Conservation (phyloP, 768 basidiomycete species). For the Termitomyces sp. region DNA sequence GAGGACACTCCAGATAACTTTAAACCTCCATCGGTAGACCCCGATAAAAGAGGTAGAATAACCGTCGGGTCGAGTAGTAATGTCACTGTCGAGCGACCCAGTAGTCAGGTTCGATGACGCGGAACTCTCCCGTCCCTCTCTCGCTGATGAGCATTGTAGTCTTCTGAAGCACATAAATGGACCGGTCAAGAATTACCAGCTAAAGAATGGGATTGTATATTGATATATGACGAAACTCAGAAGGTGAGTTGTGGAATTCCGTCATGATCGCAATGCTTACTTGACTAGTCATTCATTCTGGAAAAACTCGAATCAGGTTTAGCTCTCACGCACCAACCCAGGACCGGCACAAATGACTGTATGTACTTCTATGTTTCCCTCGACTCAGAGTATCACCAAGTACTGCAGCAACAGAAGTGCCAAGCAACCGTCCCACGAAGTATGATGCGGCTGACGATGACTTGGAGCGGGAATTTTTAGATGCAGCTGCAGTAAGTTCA, state of each 20-base stretch:
- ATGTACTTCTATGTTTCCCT: neutral
- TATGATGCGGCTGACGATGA: slow-evolving; percentile 20
- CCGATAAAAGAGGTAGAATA: slow-evolving; percentile 57
- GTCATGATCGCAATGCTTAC: slow-evolving; percentile 4
- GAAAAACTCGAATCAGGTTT: slow-evolving; percentile 72
- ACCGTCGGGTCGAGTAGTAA: slow-evolving; percentile 48
- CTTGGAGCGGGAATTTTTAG: slow-evolving; percentile 20
- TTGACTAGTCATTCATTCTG: slow-evolving; percentile 56
- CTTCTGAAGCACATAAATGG: slow-evolving; percentile 50
- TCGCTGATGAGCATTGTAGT: slow-evolving; percentile 23
- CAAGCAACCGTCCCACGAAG: slow-evolving; percentile 10
- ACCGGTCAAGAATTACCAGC: slow-evolving; percentile 51
- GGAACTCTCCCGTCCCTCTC: neutral
- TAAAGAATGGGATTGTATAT: slow-evolving; percentile 69
- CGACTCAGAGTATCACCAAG: neutral
- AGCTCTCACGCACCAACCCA: slow-evolving; percentile 47
- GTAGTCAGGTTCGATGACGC: slow-evolving; percentile 45
- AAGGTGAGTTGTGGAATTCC: slow-evolving; percentile 38
- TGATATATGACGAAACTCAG: slow-evolving; percentile 74
- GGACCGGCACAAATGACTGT: slow-evolving; percentile 20
- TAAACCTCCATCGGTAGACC: slow-evolving; percentile 67
- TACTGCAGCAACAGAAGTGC: slow-evolving; percentile 11
- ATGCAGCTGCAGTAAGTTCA: slow-evolving; percentile 19
- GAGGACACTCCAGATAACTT: slow-evolving; percentile 53
- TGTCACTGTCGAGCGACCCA: slow-evolving; percentile 61